These are phyloP conservation scores for Ilyonectria sp. DNA, from an alignment of 2,329 filamentous ascomycete genomes.

Conservation along the genomic window DNA sequence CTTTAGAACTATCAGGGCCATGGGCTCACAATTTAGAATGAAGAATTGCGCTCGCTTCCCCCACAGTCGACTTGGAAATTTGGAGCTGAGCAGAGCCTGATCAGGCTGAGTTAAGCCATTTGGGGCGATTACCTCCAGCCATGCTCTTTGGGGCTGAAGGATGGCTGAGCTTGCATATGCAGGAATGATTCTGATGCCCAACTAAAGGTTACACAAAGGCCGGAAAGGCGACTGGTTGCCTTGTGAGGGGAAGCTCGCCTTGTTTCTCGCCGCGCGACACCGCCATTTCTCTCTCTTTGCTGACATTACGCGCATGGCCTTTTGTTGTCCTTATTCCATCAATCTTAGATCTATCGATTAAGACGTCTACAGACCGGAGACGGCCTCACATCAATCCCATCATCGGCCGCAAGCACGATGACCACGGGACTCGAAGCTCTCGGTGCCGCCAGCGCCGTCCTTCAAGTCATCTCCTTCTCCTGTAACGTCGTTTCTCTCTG, in stretches of 20 bases:
- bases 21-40: neutral
- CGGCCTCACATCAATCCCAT: neutral
- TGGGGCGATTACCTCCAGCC: neutral
- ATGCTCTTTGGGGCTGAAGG: neutral
- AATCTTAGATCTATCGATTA: no score
- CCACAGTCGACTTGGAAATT: neutral
- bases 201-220: neutral
- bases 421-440: slow-evolving; percentile 21
- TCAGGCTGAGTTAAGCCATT: neutral
- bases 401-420: neutral
- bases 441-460: slow-evolving; percentile 28
- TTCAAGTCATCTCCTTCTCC: slow-evolving; percentile 34
- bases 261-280: neutral
- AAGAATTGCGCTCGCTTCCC: neutral
- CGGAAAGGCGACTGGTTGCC: neutral
- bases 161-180: neutral
- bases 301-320: neutral
- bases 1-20: neutral
- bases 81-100: neutral
- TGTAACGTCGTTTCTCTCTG: slow-evolving; percentile 5
- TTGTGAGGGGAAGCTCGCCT: neutral
- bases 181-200: neutral
- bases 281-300: neutral
- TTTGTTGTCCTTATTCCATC: neutral
- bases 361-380: neutral